Conservation (phyloP, 2,329 filamentous ascomycete species). For the Corynespora cassiicola region DNA sequence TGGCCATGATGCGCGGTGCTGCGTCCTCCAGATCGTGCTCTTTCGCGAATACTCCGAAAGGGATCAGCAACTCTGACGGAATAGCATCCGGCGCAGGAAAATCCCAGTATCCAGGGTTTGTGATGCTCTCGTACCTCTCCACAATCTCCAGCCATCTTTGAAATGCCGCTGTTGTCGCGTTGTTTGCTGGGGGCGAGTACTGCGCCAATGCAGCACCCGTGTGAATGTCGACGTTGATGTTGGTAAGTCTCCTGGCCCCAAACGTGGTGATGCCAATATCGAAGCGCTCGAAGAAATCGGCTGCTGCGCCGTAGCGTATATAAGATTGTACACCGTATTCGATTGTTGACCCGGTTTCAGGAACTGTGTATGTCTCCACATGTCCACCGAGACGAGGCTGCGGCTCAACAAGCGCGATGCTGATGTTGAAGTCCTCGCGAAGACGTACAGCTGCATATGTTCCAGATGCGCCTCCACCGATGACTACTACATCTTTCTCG, state of each 20-base stretch:
- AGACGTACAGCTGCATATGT: slow-evolving; percentile 53
- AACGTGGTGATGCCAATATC: slow-evolving; percentile 34
- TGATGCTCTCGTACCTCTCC: slow-evolving; percentile 19
- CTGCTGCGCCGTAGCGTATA: slow-evolving; percentile 49
- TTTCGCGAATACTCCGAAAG: slow-evolving; percentile 57
- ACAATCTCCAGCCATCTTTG: slow-evolving; percentile 22
- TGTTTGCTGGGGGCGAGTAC: slow-evolving; percentile 19
- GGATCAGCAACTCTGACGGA: slow-evolving; percentile 55
- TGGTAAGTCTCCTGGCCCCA: slow-evolving; percentile 12
- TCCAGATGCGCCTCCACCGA: slow-evolving; percentile 54
- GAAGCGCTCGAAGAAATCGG: slow-evolving; percentile 55
- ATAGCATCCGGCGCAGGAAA: slow-evolving; percentile 45
- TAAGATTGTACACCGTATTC: slow-evolving; percentile 50
- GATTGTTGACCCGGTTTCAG: slow-evolving; percentile 36
- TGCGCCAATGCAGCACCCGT: slow-evolving; percentile 24
- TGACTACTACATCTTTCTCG: slow-evolving; percentile 43
- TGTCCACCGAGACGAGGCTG: slow-evolving; percentile 55
- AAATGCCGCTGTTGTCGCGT: slow-evolving; percentile 23
- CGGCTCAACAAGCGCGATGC: slow-evolving; percentile 51
- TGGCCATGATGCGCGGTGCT: slow-evolving; percentile 20
- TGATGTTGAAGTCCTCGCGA: slow-evolving; percentile 45
- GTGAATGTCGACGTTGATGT: slow-evolving; percentile 38
- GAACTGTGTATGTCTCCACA: slow-evolving; percentile 54
- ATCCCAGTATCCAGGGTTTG: slow-evolving; percentile 30
- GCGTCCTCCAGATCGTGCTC: slow-evolving; percentile 45